phyloP scores from a whole-genome alignment of 2,329 filamentous ascomycete genomes.

The Phialophora tarda region DNA sequence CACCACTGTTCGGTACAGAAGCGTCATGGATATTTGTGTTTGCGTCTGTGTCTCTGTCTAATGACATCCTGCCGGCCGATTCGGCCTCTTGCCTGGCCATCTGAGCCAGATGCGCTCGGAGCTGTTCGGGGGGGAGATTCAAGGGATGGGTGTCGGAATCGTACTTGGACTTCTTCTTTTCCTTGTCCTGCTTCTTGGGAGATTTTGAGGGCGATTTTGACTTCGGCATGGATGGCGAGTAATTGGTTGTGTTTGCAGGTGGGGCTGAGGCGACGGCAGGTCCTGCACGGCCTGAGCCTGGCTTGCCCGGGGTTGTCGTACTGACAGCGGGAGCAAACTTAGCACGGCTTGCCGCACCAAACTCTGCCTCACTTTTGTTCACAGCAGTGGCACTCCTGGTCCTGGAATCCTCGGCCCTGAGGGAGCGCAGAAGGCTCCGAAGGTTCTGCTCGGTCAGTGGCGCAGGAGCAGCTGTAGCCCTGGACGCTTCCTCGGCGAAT shows the following conservation, averaged over 20 bases:
- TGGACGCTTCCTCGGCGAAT: constrained; percentile 34
- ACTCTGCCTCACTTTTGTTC: constrained; percentile 7
- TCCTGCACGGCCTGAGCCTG: constrained; percentile 17
- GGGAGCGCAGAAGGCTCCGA: constrained; percentile 32
- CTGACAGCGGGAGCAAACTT: constrained; percentile 19
- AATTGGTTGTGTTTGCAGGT: constrained; percentile 21
- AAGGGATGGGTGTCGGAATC: constrained; percentile 76
- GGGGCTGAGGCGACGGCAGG: constrained; percentile 20
- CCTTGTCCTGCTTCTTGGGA: constrained; percentile 36
- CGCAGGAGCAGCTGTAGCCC: constrained; percentile 20
- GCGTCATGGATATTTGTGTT: constrained; percentile 28
- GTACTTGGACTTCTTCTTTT: constrained; percentile 39
- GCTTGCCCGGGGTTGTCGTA: constrained; percentile 12
- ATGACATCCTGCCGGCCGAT: constrained; percentile 57
- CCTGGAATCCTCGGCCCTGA: constrained; percentile 10
- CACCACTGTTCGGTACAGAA: constrained; percentile 21
- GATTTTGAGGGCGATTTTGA: constrained; percentile 38
- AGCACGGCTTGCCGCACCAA: background rate
- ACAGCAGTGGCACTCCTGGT: background rate
- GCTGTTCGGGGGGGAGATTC: constrained; percentile 87
- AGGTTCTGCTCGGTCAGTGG: constrained; percentile 38
- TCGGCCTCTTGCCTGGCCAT: constrained; percentile 51
- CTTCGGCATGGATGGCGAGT: constrained; percentile 37
- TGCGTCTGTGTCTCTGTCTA: constrained; percentile 69
- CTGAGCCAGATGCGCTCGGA: constrained; percentile 70